A percentile compares a stretch with the other conserved stretches of the same genome.
These are phyloP conservation scores for Tanacetum coccineum DNA, from an alignment of 129 eudicot genomes.

Conservation along the genomic window DNA sequence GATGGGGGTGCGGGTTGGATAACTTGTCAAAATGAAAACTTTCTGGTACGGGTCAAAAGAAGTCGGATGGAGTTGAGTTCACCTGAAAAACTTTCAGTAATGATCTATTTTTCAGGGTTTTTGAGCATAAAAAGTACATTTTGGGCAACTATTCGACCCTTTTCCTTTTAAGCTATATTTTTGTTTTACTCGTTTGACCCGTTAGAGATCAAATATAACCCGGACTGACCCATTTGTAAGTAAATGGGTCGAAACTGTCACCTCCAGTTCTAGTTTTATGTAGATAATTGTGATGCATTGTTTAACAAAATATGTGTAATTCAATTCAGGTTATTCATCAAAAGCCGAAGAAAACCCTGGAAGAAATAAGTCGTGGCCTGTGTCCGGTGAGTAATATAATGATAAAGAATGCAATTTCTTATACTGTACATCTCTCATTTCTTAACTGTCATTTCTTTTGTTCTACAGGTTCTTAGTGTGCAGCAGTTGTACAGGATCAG, in stretches of 20 bases:
- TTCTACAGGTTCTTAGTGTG: constrained; percentile 38
- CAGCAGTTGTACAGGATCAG: constrained; percentile 43
- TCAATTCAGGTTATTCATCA: constrained; percentile 76
- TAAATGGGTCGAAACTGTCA: not conserved
- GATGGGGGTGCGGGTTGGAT: not conserved
- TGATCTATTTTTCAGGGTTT: too few relatives aligned
- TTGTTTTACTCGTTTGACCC: too few relatives aligned
- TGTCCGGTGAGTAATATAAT: constrained; percentile 77
- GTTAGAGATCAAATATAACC: too few relatives aligned
- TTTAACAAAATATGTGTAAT: not conserved
- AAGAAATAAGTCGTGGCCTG: constrained; percentile 61
- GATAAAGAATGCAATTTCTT: not conserved
- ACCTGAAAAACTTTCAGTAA: too few relatives aligned
- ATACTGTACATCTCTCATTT: not conserved
- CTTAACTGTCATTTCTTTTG: not conserved
- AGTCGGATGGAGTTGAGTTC: too few relatives aligned
- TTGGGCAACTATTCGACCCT: too few relatives aligned
- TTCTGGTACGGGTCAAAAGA: too few relatives aligned
- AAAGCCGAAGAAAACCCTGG: constrained; percentile 59
- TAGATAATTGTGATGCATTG: not conserved
- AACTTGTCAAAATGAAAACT: too few relatives aligned
- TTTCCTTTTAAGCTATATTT: too few relatives aligned
- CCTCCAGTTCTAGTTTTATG: not conserved
- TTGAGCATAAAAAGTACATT: too few relatives aligned
- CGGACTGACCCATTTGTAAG: too few relatives aligned